phyloP scores from a whole-genome alignment of 345 rosid genomes.

The Melaleuca alternifolia region DNA sequence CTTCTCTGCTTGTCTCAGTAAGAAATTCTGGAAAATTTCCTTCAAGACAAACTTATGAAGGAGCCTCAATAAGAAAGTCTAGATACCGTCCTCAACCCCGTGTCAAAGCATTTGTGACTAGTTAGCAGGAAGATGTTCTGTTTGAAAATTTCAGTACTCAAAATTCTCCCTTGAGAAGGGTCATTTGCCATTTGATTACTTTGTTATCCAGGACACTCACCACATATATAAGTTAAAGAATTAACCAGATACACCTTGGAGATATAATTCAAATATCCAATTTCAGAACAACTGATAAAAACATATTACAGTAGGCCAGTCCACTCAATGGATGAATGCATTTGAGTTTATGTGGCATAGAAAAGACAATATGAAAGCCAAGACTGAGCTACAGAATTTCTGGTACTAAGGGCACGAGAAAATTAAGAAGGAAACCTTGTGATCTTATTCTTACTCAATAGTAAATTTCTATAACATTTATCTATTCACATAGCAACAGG shows the following conservation, averaged over 20 bases:
- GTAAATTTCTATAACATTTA: slow-evolving; percentile 63
- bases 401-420: neutral
- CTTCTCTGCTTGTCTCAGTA: neutral
- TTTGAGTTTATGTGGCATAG: neutral
- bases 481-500: slow-evolving; percentile 62
- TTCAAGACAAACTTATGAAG: neutral
- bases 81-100: neutral
- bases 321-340: neutral
- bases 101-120: neutral
- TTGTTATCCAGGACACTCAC: neutral
- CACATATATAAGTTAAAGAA: neutral
- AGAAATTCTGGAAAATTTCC: neutral
- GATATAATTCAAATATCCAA: neutral
- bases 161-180: neutral
- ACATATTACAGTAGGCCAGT: neutral
- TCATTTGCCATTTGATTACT: neutral
- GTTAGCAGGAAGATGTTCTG: neutral
- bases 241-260: neutral
- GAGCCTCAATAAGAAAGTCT: neutral
- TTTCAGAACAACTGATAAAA: neutral
- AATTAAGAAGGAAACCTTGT: neutral
- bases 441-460: slow-evolving; percentile 8
- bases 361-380: neutral
- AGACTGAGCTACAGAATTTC: neutral
- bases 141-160: neutral